phyloP scores from a whole-genome alignment of 495 filamentous ascomycete genomes.

The Baudoinia panamericana region DNA sequence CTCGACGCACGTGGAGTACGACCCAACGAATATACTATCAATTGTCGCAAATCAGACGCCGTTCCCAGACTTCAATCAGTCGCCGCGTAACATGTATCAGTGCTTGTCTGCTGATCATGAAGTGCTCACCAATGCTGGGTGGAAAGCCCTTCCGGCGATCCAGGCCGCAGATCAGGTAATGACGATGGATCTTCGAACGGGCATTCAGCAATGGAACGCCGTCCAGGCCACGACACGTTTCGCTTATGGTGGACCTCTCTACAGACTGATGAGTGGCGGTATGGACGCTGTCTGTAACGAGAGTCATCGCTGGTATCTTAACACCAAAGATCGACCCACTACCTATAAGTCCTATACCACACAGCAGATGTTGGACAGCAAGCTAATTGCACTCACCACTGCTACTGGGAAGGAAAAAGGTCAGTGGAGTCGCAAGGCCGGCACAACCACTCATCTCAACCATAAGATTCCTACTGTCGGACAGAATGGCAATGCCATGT shows the following conservation, averaged over 20 bases:
- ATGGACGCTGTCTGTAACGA: constrained; percentile 4
- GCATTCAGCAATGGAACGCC: constrained; percentile 1
- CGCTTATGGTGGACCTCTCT: constrained; percentile 2
- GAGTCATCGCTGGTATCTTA: constrained; percentile 4
- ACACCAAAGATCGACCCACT: background rate
- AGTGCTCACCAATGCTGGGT: constrained; percentile 5
- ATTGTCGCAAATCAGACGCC: constrained; percentile 98
- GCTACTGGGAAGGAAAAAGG: background rate
- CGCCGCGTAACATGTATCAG: constrained; percentile 98
- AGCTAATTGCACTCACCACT: background rate
- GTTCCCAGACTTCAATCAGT: constrained; percentile 98
- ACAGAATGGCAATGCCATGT: constrained; percentile 5
- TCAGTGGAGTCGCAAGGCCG: constrained; percentile 3
- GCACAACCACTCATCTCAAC: constrained; percentile 1
- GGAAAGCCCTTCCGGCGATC: constrained; percentile 4
- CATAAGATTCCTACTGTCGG: constrained; percentile 7
- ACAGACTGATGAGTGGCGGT: constrained; percentile 5
- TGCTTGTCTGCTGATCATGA: constrained; percentile 27
- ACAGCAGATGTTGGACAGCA: constrained; percentile 4
- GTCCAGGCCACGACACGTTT: constrained; percentile 2
- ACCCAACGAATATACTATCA: constrained; percentile 92
- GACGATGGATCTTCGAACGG: constrained; percentile 4
- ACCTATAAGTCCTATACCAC: background rate
- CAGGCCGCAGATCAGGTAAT: constrained; percentile 3
- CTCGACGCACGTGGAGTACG: constrained; percentile 86